A percentile compares a stretch with the other conserved stretches of the same genome.
phyloP scores from a whole-genome alignment of 352 stramenopile genomes.

The Globisporangium yorkense region DNA sequence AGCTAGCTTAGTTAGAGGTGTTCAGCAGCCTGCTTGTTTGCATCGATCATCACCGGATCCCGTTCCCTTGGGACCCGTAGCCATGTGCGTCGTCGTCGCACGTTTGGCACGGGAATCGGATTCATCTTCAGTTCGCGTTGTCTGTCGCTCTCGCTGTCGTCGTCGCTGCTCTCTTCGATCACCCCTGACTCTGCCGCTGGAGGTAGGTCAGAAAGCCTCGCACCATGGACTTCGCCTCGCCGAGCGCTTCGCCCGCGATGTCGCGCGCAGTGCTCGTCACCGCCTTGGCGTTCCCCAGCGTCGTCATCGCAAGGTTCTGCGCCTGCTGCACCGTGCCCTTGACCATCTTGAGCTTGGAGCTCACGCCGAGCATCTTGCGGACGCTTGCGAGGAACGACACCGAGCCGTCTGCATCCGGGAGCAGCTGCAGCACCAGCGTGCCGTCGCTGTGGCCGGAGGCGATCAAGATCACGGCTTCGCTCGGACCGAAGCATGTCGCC shows the following conservation, averaged over 20 bases:
- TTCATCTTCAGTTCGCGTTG: not conserved
- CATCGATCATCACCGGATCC: not conserved
- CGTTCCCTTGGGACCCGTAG: too few relatives aligned
- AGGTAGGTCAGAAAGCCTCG: constrained; percentile 69
- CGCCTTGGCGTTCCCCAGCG: constrained; percentile 73
- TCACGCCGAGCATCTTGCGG: constrained; percentile 67
- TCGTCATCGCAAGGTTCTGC: constrained; percentile 80
- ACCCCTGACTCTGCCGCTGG: constrained; percentile 33
- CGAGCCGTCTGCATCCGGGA: constrained; percentile 73
- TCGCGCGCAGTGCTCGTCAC: constrained; percentile 79
- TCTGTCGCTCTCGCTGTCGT: not conserved
- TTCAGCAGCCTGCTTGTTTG: not conserved
- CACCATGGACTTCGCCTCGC: constrained; percentile 82
- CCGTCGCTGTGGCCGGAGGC: constrained; percentile 67
- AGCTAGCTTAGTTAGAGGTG: not conserved
- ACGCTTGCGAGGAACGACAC: constrained; percentile 74
- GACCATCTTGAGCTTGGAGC: constrained; percentile 81
- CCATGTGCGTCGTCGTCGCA: not conserved
- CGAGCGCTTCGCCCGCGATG: constrained; percentile 78
- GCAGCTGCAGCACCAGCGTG: constrained; percentile 68
- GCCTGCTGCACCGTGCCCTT: constrained; percentile 85
- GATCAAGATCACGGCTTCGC: constrained; percentile 71
- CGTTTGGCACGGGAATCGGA: not conserved
- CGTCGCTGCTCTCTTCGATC: not conserved
- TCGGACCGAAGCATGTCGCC: constrained; percentile 57